Evolutionary conservation across 306 rosid species (phyloP).

Genomic region (Quillaja saponaria): DNA sequence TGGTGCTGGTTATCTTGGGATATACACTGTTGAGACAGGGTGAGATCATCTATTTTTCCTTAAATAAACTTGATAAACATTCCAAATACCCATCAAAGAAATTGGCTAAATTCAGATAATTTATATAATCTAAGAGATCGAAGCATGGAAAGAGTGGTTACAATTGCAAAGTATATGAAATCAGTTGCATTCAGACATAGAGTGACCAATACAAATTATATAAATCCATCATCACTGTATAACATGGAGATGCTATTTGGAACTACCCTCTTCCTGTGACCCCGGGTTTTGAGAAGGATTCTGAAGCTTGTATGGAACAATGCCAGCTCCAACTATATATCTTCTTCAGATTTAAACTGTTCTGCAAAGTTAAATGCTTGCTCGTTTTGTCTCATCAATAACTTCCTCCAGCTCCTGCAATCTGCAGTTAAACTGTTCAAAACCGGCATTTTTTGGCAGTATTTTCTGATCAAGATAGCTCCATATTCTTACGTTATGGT

Average conservation of each 20-base stretch:
- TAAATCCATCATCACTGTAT: neutral
- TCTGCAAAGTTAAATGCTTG: slow-evolving; percentile 16
- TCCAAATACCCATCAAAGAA: neutral
- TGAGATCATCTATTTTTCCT: too few relatives aligned
- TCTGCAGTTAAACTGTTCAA: slow-evolving; percentile 27
- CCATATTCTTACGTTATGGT: slow-evolving; percentile 31
- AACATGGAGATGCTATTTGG: slow-evolving; percentile 36
- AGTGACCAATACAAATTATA: neutral
- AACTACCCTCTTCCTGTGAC: slow-evolving; percentile 42
- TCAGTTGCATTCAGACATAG: neutral
- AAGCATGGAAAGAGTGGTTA: neutral
- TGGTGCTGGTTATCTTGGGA: too few relatives aligned
- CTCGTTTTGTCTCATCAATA: slow-evolving; percentile 35
- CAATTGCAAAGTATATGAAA: neutral
- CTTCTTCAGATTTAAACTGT: too few relatives aligned
- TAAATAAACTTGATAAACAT: too few relatives aligned
- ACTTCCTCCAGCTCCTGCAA: slow-evolving; percentile 31
- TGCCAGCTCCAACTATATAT: slow-evolving; percentile 43
- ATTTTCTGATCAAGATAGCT: slow-evolving; percentile 36
- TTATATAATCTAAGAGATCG: neutral
- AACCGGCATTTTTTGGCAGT: slow-evolving; percentile 39
- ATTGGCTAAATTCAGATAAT: slow-evolving; percentile 1
- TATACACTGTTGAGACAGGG: too few relatives aligned
- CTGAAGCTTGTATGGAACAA: slow-evolving; percentile 45
- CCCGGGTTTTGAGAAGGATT: slow-evolving; percentile 38